A percentile compares a stretch with the other conserved stretches of the same genome.
Conservation (phyloP, 1,139 yeast species). For the Debaryomycetaceae sp. region DNA sequence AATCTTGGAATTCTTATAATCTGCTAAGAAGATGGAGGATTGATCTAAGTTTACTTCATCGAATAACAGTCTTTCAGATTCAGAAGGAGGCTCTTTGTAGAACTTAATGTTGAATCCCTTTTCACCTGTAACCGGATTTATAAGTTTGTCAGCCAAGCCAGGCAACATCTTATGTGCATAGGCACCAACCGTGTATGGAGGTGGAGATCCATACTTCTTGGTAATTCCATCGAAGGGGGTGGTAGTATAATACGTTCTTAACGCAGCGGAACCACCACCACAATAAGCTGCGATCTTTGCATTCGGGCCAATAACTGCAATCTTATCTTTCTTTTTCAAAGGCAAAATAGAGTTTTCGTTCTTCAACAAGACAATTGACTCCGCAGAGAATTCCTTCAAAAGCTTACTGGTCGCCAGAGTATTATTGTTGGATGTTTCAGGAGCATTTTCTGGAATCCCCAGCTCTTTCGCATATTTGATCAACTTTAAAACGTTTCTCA, state of each 20-base stretch:
- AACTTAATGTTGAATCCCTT: constrained; percentile 36
- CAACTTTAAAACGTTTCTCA: constrained; percentile 42
- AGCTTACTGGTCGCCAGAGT: constrained; percentile 40
- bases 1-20: constrained; percentile 32
- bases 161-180: constrained; percentile 24
- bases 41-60: constrained; percentile 33
- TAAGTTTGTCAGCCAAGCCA: constrained; percentile 20
- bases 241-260: constrained; percentile 15
- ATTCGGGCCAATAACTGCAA: constrained; percentile 25
- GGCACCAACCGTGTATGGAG: constrained; percentile 19
- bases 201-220: constrained; percentile 9
- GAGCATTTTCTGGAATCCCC: constrained; percentile 33
- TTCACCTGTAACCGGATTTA: constrained; percentile 30
- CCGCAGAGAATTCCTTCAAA: constrained; percentile 47
- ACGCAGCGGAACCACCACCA: constrained; percentile 25
- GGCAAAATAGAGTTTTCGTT: constrained; percentile 47
- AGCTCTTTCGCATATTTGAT: constrained; percentile 38
- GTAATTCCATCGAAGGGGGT: constrained; percentile 21
- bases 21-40: constrained; percentile 42
- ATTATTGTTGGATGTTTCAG: constrained; percentile 27
- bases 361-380: constrained; percentile 50
- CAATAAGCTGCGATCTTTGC: constrained; percentile 19
- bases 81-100: constrained; percentile 25
- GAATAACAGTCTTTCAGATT: constrained; percentile 20
- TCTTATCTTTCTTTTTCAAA: constrained; percentile 14